Evolutionary conservation across 2,329 filamentous ascomycete species (phyloP).

Genomic region (Neurospora sp.): DNA sequence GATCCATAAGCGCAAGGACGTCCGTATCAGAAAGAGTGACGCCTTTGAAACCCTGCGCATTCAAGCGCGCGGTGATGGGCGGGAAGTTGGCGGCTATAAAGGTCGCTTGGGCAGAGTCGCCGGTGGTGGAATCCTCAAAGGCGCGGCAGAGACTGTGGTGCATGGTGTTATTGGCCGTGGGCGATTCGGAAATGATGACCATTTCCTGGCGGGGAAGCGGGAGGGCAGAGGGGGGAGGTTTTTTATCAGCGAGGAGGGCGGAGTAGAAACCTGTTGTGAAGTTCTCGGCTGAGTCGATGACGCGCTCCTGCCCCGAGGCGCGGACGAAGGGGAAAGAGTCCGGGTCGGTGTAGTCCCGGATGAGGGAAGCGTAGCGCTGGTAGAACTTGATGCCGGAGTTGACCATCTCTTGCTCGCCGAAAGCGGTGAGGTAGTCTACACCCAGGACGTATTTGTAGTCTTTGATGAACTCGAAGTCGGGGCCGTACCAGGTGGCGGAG

Average conservation of each 20-base stretch:
- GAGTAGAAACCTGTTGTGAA: constrained; percentile 67
- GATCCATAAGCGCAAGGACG: constrained; percentile 70
- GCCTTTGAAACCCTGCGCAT: constrained; percentile 52
- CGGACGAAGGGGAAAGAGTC: constrained; percentile 37
- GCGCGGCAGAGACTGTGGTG: constrained; percentile 61
- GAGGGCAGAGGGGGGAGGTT: constrained; percentile 22
- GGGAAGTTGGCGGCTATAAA: constrained; percentile 59
- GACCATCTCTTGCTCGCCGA: constrained; percentile 61
- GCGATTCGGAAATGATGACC: constrained; percentile 59
- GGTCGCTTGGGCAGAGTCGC: constrained; percentile 37
- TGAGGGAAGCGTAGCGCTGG: constrained; percentile 57
- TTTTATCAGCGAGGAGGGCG: constrained; percentile 30
- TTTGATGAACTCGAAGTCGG: constrained; percentile 59
- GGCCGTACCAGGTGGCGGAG: constrained; percentile 44
- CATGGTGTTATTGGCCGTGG: constrained; percentile 69
- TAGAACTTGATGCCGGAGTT: constrained; percentile 72
- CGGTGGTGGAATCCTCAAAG: constrained; percentile 53
- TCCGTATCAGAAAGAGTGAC: constrained; percentile 54
- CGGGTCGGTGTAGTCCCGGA: constrained; percentile 29
- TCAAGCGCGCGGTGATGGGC: constrained; percentile 59
- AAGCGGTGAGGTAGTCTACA: constrained; percentile 43
- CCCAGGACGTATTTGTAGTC: constrained; percentile 60
- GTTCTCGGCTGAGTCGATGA: constrained; percentile 53
- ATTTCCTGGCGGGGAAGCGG: constrained; percentile 41
- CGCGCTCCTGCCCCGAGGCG: constrained; percentile 30